Base-by-base conservation (phyloP, 768 basidiomycete genomes). In the Pholiota microspora region DNA sequence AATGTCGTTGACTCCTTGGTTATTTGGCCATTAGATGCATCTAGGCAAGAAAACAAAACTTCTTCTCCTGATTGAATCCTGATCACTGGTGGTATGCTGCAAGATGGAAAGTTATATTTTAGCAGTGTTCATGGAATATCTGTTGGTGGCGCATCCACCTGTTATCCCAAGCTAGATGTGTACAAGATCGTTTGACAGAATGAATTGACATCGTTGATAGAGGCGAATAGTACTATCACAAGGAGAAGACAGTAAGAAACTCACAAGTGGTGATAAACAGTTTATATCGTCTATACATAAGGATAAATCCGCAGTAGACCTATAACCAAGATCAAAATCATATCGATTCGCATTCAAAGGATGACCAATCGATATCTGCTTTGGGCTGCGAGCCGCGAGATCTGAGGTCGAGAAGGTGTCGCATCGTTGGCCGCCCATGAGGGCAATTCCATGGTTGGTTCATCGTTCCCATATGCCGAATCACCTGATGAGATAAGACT, bases 371-470 rank as follows among this genome's bases (percentile, higher is more conserved):
- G 7, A 77, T 50, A 35, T 9, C 35, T 8, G 59, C 62, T 46
- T 32, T 61, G 29, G 60, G 44, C 25, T 28, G 56, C 40, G 58
- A 55, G 42, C 56, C 63, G 45, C 59, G 49, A 32, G 49, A 34
- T 32, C 64, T 57, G 51, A 89, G 72, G 64, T 88, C 87, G 45
- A 75, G 75, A 25, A 88, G 72, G 72, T 87, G 88, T 27, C 86
- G 84, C 89, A 89, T 90, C 34, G 90, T 92, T 2, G 90, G 90
- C 25, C 90, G 73, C 7, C 89, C 89, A 64, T 92, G 90, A n/a
- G 90, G 90, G 65, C 90, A 92, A 53, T 90, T 87, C 90, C 90
- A 92, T 1, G 89, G 90, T 59, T 89, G 88, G 62, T 89, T 84
- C 78, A 91, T 90, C 31, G 79, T 86, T 40, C 87, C 88, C 89